Evolutionary conservation across 83 land plant species (phyloP), one percentile per base, ranked within the genome.

Genomic region (Picea abies): DNA sequence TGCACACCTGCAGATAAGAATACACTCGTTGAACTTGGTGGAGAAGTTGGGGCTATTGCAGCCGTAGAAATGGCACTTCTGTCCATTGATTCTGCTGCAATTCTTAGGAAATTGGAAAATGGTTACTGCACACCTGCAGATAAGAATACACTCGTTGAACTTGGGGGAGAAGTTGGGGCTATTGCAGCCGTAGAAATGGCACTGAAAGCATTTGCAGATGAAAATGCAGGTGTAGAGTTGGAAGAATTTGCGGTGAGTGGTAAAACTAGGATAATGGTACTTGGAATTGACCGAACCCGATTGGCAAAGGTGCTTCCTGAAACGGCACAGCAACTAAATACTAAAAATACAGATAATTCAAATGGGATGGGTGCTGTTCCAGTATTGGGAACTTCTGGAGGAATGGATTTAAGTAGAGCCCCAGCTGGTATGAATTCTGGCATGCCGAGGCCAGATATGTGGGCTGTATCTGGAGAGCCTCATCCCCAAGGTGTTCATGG

Each of bases 1-100:
- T 88, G 82, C 56, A 82, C 89, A 12, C 71, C 88, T 58, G 86
- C 87, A 1, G 96, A 94, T 86, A 93, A 82, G 87, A 90, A 89
- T 62, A 91, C 92, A 4, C 71, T 94, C 35, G 66, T 86, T 61
- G 91, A 93, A 80, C 78, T 97, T 49, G 98, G 92, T 4, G 94
- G 94, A 0, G 97, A 95, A 77, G 63, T 86, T 39, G 98, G 95
- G 10, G 82, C 89, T 41, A 84, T 91, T 22, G 67, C 87, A 47
- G 98, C 94, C 35, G 98, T 97, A 56, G 99, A 97, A 82, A 80
- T 86, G 82, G 98, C 97, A 23, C 83, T 97, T 60, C 52, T 88
- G 82, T n/a, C n/a, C n/a, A n/a, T n/a, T n/a, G 99, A 97, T 83
- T 94, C 98, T 10, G 88, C 90, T 23, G 87, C 89, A 39, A 76